These are phyloP conservation scores for Colletotrichum tropicale DNA, from an alignment of 2,329 filamentous ascomycete genomes.

Conservation along the genomic window DNA sequence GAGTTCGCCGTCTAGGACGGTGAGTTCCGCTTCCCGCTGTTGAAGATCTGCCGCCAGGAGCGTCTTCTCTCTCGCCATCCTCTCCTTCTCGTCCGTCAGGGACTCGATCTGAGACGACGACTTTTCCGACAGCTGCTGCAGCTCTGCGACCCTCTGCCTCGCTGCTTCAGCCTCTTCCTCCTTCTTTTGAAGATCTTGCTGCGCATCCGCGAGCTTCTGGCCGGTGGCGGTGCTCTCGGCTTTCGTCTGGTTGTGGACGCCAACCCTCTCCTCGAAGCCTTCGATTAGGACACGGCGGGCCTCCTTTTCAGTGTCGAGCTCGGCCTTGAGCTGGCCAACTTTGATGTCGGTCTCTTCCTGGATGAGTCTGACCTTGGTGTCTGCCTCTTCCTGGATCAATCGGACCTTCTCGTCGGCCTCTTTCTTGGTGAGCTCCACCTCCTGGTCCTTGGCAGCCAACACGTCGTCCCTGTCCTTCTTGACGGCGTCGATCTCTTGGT, in stretches of 20 bases:
- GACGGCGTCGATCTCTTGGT: constrained; percentile 20
- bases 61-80: background rate
- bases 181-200: constrained; percentile 21
- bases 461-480: constrained; percentile 26
- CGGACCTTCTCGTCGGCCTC: constrained; percentile 39
- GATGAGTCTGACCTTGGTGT: constrained; percentile 49
- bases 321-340: constrained; percentile 40
- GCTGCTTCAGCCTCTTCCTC: background rate
- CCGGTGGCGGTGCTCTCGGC: constrained; percentile 11
- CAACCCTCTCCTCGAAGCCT: background rate
- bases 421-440: constrained; percentile 46
- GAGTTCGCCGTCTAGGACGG: background rate
- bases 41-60: background rate
- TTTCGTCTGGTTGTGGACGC: background rate
- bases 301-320: constrained; percentile 19
- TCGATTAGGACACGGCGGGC: constrained; percentile 9
- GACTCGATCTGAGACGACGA: background rate
- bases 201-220: constrained; percentile 23
- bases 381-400: constrained; percentile 43
- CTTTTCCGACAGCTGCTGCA: background rate
- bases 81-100: background rate
- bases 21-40: background rate
- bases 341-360: constrained; percentile 45
- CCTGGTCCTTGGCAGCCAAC: constrained; percentile 48
- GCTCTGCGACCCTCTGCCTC: background rate